Conservation (phyloP, 2,329 filamentous ascomycete species). For the Leptographium radiaticola region DNA sequence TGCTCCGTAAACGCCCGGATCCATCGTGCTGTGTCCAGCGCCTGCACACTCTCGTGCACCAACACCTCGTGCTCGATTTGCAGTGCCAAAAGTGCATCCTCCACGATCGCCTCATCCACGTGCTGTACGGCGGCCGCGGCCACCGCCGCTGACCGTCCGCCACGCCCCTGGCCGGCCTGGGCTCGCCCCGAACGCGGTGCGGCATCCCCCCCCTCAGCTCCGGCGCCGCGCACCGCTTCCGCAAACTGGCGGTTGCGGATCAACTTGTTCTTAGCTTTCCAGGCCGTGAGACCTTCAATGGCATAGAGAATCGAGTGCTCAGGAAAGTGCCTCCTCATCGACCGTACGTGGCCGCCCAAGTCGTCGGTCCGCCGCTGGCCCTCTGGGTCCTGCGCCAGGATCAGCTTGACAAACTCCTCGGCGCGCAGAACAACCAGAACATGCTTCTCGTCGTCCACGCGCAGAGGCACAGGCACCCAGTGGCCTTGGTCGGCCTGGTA, state of each 20-base stretch:
- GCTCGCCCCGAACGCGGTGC: not conserved
- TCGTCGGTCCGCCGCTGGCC: not conserved
- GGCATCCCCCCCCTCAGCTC: not conserved
- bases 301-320: constrained; percentile 50
- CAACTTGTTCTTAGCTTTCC: constrained; percentile 57
- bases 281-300: constrained; percentile 53
- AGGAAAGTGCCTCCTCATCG: constrained; percentile 40
- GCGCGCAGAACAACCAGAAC: constrained; percentile 49
- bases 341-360: constrained; percentile 45
- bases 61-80: constrained; percentile 53
- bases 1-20: constrained; percentile 64
- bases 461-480: constrained; percentile 50
- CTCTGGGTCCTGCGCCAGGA: constrained; percentile 21
- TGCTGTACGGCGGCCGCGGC: constrained; percentile 20
- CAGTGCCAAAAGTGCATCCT: constrained; percentile 56
- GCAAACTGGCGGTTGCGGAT: constrained; percentile 55
- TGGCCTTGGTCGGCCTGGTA: constrained; percentile 48
- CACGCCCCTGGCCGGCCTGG: constrained; percentile 8
- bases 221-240: constrained; percentile 41
- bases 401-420: constrained; percentile 51
- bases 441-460: constrained; percentile 43
- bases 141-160: constrained; percentile 5
- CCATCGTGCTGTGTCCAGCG: constrained; percentile 58
- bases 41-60: constrained; percentile 53
- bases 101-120: constrained; percentile 54